Percentiles rank a stretch among this genome's conserved stretches.
Conservation (phyloP, 495 filamentous ascomycete species). For the Cenococcum geophilum region DNA sequence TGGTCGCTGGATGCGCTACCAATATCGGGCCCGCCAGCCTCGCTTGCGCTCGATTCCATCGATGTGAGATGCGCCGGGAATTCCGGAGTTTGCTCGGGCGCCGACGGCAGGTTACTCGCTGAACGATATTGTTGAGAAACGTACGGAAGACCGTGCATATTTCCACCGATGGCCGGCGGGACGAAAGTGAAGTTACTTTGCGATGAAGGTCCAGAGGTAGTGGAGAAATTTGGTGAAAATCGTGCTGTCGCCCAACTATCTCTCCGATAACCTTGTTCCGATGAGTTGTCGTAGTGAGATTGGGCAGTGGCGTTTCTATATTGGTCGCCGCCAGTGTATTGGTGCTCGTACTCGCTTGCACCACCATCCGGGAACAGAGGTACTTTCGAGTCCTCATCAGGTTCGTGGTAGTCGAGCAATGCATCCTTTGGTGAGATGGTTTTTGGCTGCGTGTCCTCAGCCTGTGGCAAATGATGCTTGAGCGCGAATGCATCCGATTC, state of each 20-base stretch:
- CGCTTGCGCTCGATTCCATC: constrained; percentile 61
- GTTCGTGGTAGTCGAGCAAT: constrained; percentile 72
- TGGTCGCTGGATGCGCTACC: constrained; percentile 23
- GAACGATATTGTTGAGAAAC: constrained; percentile 22
- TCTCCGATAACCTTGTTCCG: constrained; percentile 36
- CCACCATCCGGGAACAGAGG: constrained; percentile 56
- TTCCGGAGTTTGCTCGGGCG: constrained; percentile 46
- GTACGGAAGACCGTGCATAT: constrained; percentile 27
- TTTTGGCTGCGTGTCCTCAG: constrained; percentile 57
- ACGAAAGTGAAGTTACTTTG: constrained; percentile 40
- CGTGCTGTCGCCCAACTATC: constrained; percentile 37
- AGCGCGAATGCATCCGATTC: constrained; percentile 52
- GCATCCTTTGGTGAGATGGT: constrained; percentile 98
- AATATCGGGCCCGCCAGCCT: constrained; percentile 37
- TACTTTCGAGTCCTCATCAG: constrained; percentile 61
- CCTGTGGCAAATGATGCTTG: constrained; percentile 34
- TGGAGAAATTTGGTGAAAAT: constrained; percentile 40
- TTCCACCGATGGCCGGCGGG: constrained; percentile 38
- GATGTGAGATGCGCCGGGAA: constrained; percentile 57
- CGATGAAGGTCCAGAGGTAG: constrained; percentile 31
- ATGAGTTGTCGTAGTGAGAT: constrained; percentile 34
- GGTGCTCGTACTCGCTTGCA: constrained; percentile 45
- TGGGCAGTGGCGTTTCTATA: constrained; percentile 28
- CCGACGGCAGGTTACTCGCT: constrained; percentile 23
- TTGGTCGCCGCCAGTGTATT: constrained; percentile 33